Percentiles rank a stretch among this genome's conserved stretches.
Conservation (phyloP, 331 rosid species). For the Stylosanthes scabra region DNA sequence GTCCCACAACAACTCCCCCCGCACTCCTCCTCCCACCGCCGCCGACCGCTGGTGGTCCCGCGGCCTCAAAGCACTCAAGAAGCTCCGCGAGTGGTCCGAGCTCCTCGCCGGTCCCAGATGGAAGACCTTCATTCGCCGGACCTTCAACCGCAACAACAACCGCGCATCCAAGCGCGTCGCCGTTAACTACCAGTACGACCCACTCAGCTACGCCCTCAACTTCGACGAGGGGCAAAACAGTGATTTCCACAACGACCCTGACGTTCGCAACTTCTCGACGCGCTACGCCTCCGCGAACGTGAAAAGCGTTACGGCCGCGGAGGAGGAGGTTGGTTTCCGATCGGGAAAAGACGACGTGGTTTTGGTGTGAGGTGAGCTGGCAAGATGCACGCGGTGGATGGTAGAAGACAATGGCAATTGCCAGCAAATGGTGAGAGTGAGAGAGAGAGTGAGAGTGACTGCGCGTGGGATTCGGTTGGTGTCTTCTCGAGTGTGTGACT, state of each 20-base stretch:
- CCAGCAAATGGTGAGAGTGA: not conserved
- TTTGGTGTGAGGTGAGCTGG: slow-evolving; percentile 31
- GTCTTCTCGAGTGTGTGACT: not conserved
- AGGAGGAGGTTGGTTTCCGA: not conserved
- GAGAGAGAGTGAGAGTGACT: not conserved
- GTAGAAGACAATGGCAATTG: slow-evolving; percentile 37
- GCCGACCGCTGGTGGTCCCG: slow-evolving; percentile 72
- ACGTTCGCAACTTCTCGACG: slow-evolving; percentile 68
- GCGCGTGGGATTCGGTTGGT: slow-evolving; percentile 17
- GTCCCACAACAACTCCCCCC: slow-evolving; percentile 38
- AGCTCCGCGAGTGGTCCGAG: slow-evolving; percentile 92
- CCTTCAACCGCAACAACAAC: slow-evolving; percentile 53
- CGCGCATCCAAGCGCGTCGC: slow-evolving; percentile 50
- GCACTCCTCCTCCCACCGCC: not conserved
- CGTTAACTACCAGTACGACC: slow-evolving; percentile 81
- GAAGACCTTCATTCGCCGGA: slow-evolving; percentile 91
- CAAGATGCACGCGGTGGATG: slow-evolving; percentile 27
- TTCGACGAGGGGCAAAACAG: slow-evolving; percentile 78
- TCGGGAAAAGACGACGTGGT: slow-evolving; percentile 35
- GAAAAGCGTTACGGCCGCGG: slow-evolving; percentile 36
- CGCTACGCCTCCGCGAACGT: slow-evolving; percentile 60
- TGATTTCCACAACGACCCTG: slow-evolving; percentile 38
- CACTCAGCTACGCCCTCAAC: slow-evolving; percentile 85
- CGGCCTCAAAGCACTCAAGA: slow-evolving; percentile 63
- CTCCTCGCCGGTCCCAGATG: slow-evolving; percentile 94